Evolutionary conservation across 2,329 filamentous ascomycete species (phyloP), one percentile per base, ranked within the genome.

Genomic region (Hymenoscyphus fructigenus): DNA sequence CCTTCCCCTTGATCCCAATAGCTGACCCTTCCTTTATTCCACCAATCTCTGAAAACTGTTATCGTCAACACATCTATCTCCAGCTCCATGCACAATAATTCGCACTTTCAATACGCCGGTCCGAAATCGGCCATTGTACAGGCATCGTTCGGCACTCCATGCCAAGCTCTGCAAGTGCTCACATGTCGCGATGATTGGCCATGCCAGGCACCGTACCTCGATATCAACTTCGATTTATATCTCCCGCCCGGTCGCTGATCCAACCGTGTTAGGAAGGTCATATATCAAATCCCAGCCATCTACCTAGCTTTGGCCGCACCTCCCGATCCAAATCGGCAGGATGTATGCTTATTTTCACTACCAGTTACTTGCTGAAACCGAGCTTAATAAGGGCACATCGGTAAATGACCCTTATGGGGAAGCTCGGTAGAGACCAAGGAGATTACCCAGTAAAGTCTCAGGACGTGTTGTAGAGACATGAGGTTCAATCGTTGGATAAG

Each of bases 371-470:
- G 53, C 41, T 47, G 41, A 38, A 44, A 60, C 38, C 12, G 29
- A 28, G 9, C 7, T 34, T 38, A 6, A 17, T 14, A 20, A 47
- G 17, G 26, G 7, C 17, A 15, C 44, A 29, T 60, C 58, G 59
- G 59, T 32, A 60, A 47, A 53, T 17, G 36, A 44, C 34, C 63
- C 55, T n/a, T 44, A 62, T 61, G 41, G 23, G 63, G 63, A 65
- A 65, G 59, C 56, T 65, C 56, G 15, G 41, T 41, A 65, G 29
- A 26, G 17, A 53, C 58, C 59, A 65, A 65, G 63, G 36, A 38
- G 17, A 53, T 53, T 53, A 53, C 47, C 47, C 47, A 53, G 47
- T 23, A 14, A 50, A 34, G 20, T 12, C 28, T 57, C 29, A 44
- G 55, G 50, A 28, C 63, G 56, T 61, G 41, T 59, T 23, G 32